phyloP scores from a whole-genome alignment of 768 basidiomycete genomes.

The Suillus lakei region DNA sequence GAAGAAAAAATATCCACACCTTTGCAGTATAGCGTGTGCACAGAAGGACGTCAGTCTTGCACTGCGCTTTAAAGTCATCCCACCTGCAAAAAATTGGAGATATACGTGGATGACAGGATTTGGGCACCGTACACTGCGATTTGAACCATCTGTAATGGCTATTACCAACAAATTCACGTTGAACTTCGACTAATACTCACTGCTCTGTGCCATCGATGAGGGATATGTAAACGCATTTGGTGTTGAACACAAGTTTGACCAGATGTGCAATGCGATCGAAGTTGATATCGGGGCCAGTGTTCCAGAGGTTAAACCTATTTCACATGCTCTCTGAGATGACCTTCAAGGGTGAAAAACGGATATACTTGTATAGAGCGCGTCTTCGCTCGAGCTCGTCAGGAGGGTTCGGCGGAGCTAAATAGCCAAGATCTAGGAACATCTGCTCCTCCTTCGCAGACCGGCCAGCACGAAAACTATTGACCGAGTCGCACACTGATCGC shows the following conservation, averaged over 20 bases:
- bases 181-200: slow-evolving; percentile 48
- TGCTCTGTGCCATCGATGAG: slow-evolving; percentile 86
- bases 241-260: slow-evolving; percentile 90
- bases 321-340: slow-evolving; percentile 9
- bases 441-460: slow-evolving; percentile 71
- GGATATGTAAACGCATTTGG: slow-evolving; percentile 82
- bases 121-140: slow-evolving; percentile 70
- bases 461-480: slow-evolving; percentile 40
- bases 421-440: slow-evolving; percentile 65
- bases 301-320: slow-evolving; percentile 84
- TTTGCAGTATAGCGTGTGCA: slow-evolving; percentile 81
- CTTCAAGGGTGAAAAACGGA: background rate
- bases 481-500: slow-evolving; percentile 37
- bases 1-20: slow-evolving; percentile 44
- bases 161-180: slow-evolving; percentile 1
- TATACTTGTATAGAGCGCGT: slow-evolving; percentile 84
- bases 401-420: slow-evolving; percentile 81
- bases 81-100: slow-evolving; percentile 39
- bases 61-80: slow-evolving; percentile 47
- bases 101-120: background rate
- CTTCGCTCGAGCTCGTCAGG: slow-evolving; percentile 84
- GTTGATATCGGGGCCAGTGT: slow-evolving; percentile 84
- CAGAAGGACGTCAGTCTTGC: slow-evolving; percentile 75
- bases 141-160: slow-evolving; percentile 76
- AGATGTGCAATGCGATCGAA: slow-evolving; percentile 95